Conservation (phyloP, 192 early-diverging fungal species). For the Coemansia nantahalensis region DNA sequence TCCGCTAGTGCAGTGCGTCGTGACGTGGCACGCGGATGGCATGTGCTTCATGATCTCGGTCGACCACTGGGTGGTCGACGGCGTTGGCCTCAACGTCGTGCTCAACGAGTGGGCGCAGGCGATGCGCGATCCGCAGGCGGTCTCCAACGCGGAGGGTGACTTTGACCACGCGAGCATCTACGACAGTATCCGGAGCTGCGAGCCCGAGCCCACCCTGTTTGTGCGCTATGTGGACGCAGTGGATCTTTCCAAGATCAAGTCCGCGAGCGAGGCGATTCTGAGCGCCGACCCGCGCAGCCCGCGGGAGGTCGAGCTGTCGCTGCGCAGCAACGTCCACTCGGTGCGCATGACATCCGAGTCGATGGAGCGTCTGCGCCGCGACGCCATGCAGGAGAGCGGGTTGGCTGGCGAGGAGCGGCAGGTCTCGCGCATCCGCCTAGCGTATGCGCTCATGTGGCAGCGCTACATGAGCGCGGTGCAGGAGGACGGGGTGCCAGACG, state of each 20-base stretch:
- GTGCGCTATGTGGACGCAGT: constrained; percentile 17
- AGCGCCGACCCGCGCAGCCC: constrained; percentile 14
- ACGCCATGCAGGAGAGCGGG: not conserved
- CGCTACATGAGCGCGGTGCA: constrained; percentile 19
- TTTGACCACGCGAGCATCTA: constrained; percentile 26
- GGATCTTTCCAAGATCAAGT: not conserved
- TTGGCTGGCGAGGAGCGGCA: not conserved
- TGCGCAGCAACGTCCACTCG: constrained; percentile 21
- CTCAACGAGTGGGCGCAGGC: constrained; percentile 30
- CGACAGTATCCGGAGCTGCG: not conserved
- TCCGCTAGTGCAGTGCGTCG: constrained; percentile 28
- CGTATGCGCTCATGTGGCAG: constrained; percentile 45
- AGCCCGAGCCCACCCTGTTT: constrained; percentile 22
- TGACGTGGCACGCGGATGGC: constrained; percentile 39
- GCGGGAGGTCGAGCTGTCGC: constrained; percentile 13
- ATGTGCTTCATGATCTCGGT: constrained; percentile 36
- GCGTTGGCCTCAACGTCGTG: constrained; percentile 26
- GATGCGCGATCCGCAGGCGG: not conserved
- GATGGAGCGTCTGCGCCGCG: constrained; percentile 8
- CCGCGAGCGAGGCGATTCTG: constrained; percentile 5
- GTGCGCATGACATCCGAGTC: constrained; percentile 18
- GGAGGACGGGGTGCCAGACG: too few species aligned
- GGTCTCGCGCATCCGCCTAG: constrained; percentile 26
- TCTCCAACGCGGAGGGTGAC: constrained; percentile 2
- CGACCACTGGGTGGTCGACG: constrained; percentile 41